A percentile compares a stretch with the other conserved stretches of the same genome.
Conservation (phyloP, 805 yeast genomes). For the Suhomyces sp. region DNA sequence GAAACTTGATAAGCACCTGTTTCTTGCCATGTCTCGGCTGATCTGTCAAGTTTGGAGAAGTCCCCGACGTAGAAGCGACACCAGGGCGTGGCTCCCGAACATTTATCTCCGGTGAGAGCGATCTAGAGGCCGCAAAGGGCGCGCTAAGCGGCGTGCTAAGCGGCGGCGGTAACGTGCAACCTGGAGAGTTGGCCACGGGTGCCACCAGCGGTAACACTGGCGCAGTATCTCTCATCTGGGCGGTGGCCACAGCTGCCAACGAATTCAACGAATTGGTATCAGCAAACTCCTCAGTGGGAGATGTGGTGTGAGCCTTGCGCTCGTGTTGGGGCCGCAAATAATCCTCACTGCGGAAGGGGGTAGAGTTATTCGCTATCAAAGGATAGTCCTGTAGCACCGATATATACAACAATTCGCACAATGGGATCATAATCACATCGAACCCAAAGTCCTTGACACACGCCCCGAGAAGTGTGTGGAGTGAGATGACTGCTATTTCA, state of each 20-base stretch:
- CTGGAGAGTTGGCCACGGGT: background rate
- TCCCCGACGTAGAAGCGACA: background rate
- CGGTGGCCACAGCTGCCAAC: slow-evolving; percentile 36
- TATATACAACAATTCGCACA: slow-evolving; percentile 67
- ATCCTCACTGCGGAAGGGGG: slow-evolving; percentile 4
- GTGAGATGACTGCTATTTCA: slow-evolving; percentile 50
- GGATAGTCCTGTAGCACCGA: slow-evolving; percentile 64
- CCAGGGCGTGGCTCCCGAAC: background rate
- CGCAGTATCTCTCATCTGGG: slow-evolving; percentile 12
- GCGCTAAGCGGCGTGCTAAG: background rate
- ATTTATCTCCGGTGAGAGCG: slow-evolving; percentile 1
- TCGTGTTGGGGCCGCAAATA: slow-evolving; percentile 2
- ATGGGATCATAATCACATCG: slow-evolving; percentile 59
- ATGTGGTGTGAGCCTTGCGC: background rate
- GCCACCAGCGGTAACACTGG: background rate
- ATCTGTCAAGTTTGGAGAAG: background rate
- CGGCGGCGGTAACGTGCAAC: background rate
- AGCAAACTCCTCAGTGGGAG: slow-evolving; percentile 1
- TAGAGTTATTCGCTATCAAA: slow-evolving; percentile 41
- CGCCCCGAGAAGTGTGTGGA: slow-evolving; percentile 62
- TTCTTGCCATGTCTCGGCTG: slow-evolving; percentile 14
- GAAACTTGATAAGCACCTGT: slow-evolving; percentile 46
- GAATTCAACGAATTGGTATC: slow-evolving; percentile 18
- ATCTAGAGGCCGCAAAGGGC: background rate
- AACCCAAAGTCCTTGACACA: slow-evolving; percentile 80